Evolutionary conservation across 768 basidiomycete species (phyloP).

Genomic region (Mycena albidolilacea): DNA sequence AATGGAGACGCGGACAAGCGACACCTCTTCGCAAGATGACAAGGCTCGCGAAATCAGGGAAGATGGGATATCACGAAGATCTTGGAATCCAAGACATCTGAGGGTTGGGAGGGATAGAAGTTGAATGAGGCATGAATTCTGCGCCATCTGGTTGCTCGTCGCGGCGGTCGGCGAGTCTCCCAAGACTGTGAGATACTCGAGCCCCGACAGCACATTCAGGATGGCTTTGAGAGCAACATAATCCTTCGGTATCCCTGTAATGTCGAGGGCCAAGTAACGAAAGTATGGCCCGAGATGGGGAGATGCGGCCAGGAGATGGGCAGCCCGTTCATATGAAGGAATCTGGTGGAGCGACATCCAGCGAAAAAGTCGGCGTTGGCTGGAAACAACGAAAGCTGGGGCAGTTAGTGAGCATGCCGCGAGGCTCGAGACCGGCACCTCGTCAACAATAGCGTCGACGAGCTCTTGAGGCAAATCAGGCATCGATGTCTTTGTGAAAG

Average conservation of each 20-base stretch:
- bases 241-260: background rate
- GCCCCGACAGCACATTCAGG: background rate
- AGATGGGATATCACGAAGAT: background rate
- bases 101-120: slow-evolving; percentile 7
- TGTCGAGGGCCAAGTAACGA: slow-evolving; percentile 5
- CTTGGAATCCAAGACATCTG: background rate
- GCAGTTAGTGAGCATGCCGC: slow-evolving; percentile 14
- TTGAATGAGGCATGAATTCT: slow-evolving; percentile 16
- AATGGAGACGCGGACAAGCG: background rate
- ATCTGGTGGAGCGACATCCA: slow-evolving; percentile 3
- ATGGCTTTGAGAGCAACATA: background rate
- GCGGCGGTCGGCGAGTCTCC: background rate
- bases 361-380: slow-evolving; percentile 22
- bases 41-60: slow-evolving; percentile 14
- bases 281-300: slow-evolving; percentile 23
- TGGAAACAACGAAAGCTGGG: slow-evolving; percentile 5
- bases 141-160: slow-evolving; percentile 1
- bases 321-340: slow-evolving; percentile 5
- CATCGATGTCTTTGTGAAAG: slow-evolving; percentile 1
- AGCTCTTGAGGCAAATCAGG: slow-evolving; percentile 21
- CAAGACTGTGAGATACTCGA: slow-evolving; percentile 15
- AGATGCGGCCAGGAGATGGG: slow-evolving; percentile 9
- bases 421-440: slow-evolving; percentile 6
- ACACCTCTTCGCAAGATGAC: slow-evolving; percentile 1
- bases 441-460: slow-evolving; percentile 23